These are phyloP conservation scores for Ligustrum vulgare DNA, from an alignment of 257 asterid species.

Conservation along the genomic window DNA sequence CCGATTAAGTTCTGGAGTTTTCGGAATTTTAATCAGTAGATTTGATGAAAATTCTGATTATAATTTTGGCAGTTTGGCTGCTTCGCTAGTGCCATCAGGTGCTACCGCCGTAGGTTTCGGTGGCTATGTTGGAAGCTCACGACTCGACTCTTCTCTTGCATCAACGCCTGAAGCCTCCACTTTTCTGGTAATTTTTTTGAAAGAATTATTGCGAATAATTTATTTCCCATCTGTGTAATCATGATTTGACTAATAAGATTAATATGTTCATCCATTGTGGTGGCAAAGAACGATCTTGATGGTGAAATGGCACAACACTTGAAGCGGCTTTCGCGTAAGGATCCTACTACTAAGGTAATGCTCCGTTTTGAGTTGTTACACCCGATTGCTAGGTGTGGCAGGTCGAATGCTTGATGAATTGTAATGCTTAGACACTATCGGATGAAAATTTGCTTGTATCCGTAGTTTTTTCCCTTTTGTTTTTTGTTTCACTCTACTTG, in stretches of 20 bases:
- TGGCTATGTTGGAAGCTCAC: constrained; percentile 92
- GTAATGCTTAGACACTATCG: not conserved
- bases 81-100: constrained; percentile 86
- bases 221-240: constrained; percentile 5
- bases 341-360: constrained; percentile 86
- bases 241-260: not conserved
- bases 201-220: not conserved
- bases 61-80: constrained; percentile 65
- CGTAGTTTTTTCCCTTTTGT: not conserved
- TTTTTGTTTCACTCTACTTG: not conserved
- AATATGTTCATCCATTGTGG: constrained; percentile 12
- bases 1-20: not conserved
- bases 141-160: constrained; percentile 59
- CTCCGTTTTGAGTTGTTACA: not conserved
- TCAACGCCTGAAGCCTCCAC: constrained; percentile 60
- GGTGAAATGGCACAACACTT: constrained; percentile 86
- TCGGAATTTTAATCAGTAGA: not conserved
- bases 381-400: not conserved
- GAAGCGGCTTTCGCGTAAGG: constrained; percentile 93
- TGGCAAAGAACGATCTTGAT: constrained; percentile 63
- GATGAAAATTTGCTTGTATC: not conserved
- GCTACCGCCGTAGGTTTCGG: constrained; percentile 80
- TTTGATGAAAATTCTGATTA: constrained; percentile 3
- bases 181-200: constrained; percentile 40
- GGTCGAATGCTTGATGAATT: not conserved